A percentile compares a stretch with the other conserved stretches of the same genome.
These are phyloP conservation scores for Dictyostelium brefeldianum DNA, from an alignment of 78 protist genomes.

Conservation along the genomic window DNA sequence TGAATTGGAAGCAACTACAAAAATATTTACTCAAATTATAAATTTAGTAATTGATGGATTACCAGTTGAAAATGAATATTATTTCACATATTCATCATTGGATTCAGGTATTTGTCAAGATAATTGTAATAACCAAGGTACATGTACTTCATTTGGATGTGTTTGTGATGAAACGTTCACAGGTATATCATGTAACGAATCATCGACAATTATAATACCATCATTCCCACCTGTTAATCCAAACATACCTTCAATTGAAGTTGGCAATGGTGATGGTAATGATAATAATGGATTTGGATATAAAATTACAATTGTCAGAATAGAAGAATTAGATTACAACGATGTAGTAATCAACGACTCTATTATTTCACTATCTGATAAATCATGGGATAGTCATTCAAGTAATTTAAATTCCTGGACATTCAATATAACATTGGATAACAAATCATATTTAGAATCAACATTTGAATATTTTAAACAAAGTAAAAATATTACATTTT, in stretches of 20 bases:
- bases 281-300: not conserved
- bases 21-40: not conserved
- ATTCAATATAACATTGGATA: slow-evolving; percentile 2
- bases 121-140: not conserved
- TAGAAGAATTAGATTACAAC: not conserved
- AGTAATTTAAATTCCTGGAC: not conserved
- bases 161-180: not conserved
- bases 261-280: not conserved
- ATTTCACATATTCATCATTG: not conserved
- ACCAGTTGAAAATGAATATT: not conserved
- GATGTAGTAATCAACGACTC: not conserved
- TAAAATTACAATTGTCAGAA: not conserved
- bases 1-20: not conserved
- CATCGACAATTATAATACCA: not conserved
- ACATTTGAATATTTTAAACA: slow-evolving; percentile 20
- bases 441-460: not conserved
- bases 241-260: slow-evolving; percentile 7
- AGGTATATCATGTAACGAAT: slow-evolving; percentile 24
- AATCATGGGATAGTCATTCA: not conserved
- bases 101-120: not conserved
- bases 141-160: not conserved
- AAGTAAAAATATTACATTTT: not conserved
- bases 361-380: not conserved
- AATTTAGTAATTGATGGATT: slow-evolving; percentile 10
- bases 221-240: not conserved